Base-by-base conservation (phyloP, 306 rosid species). In the Comarum palustre region DNA sequence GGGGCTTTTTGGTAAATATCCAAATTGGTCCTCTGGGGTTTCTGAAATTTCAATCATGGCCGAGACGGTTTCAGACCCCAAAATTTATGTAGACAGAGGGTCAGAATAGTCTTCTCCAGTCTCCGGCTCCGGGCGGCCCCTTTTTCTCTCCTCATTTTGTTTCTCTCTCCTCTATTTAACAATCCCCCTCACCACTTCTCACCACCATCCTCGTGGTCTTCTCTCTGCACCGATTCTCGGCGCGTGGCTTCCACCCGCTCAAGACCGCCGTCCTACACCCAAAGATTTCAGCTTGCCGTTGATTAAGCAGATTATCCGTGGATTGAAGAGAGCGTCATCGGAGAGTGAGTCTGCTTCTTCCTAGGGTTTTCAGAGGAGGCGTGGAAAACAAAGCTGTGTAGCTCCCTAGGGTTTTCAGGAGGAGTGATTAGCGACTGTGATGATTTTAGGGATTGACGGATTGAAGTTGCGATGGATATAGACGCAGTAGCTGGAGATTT, bases 381-480 rank as follows among this genome's bases (percentile, higher is more conserved):
- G 66, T 66, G 66, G 63, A 19, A 29, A 51, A 55, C 47, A 5
- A 48, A 47, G 57, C 55, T 42, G 68, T 5, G 74, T 50, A 10
- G 8, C 36, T 24, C 10, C 27, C 66, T 73, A 79, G 79, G 71
- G 68, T 63, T 63, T 48, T 47, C 57, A 17, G 22, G 71, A 13
- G 71, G 32, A 59, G 4, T 42, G 27, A 27, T 31, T 17, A 2
- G 66, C n/a, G 69, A 22, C 57, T 27, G 39, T 72, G 77, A 72
- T 65, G 77, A 34, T 71, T 70, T 47, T 45, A 8, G 55, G 51
- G 45, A 29, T 76, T 76, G 48, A 22, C 39, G 62, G 46, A 36
- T 46, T 67, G 55, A 58, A 38, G 13, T 32, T 12, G 54, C 55
- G 72, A 90, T 90, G 96, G 91, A 90, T 60, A 87, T 90, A 74